phyloP scores from a whole-genome alignment of 208 protist genomes.

The Trypanosoma congolense region DNA sequence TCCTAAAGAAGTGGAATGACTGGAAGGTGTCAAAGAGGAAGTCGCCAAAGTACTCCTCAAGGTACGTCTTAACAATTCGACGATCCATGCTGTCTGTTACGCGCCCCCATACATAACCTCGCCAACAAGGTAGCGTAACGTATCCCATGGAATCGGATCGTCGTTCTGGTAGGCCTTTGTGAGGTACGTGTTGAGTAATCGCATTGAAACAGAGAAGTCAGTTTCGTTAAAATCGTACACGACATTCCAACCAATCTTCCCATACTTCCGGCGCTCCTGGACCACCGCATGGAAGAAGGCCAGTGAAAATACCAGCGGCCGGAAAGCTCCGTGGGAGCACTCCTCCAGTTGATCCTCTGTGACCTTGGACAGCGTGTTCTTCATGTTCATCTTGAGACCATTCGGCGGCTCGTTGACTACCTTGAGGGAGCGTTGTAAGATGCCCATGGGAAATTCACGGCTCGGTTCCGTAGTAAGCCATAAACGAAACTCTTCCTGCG shows the following conservation, averaged over 20 bases:
- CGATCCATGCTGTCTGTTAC: slow-evolving; percentile 98
- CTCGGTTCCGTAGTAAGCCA: slow-evolving; percentile 99
- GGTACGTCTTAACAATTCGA: slow-evolving; percentile 97
- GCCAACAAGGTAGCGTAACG: slow-evolving; percentile 98
- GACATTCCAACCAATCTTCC: slow-evolving; percentile 99
- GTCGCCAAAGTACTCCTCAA: slow-evolving; percentile 99
- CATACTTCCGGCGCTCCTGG: slow-evolving; percentile 97
- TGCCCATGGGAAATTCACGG: slow-evolving; percentile 96
- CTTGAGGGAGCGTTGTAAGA: slow-evolving; percentile 96
- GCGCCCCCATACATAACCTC: slow-evolving; percentile 99
- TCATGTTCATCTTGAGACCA: slow-evolving; percentile 98
- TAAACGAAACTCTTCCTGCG: slow-evolving; percentile 97
- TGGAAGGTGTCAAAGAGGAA: slow-evolving; percentile 99
- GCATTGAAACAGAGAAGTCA: slow-evolving; percentile 97
- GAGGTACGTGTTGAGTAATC: slow-evolving; percentile 95
- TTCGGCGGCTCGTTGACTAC: slow-evolving; percentile 99
- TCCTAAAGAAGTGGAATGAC: slow-evolving; percentile 97
- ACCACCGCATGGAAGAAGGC: slow-evolving; percentile 99
- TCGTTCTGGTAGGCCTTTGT: slow-evolving; percentile 93
- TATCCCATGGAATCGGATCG: slow-evolving; percentile 97
- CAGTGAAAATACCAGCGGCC: slow-evolving; percentile 97
- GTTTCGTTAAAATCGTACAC: slow-evolving; percentile 99
- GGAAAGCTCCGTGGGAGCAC: slow-evolving; percentile 95
- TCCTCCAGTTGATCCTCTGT: slow-evolving; percentile 91
- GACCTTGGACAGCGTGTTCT: slow-evolving; percentile 94